A percentile compares a stretch with the other conserved stretches of the same genome.
Evolutionary conservation across 1,284 basidiomycete genomes (phyloP).

Genomic region (Violaceomyces palustris): DNA sequence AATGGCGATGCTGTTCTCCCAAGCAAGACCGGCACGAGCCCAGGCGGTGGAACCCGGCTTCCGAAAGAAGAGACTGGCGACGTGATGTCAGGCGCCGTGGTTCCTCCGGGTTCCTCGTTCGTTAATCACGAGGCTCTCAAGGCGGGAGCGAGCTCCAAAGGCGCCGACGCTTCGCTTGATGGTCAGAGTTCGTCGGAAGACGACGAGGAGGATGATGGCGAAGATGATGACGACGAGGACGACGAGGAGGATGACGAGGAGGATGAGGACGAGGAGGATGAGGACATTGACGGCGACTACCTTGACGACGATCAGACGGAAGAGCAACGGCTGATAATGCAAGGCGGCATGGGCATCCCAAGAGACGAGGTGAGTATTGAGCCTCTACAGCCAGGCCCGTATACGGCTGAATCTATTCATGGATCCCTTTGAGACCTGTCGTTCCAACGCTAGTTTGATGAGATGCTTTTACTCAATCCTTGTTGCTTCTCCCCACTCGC

Average conservation of each 20-base stretch:
- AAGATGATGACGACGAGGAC: conserved; percentile 2
- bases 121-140: conserved; percentile 40
- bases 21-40: too few species aligned
- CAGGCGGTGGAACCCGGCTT: conserved; percentile 46
- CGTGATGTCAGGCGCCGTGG: conserved; percentile 66
- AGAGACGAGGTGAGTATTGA: too few species aligned
- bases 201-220: conserved; percentile 1
- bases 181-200: neutral
- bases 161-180: too few species aligned
- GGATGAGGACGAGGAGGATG: conserved; percentile 51
- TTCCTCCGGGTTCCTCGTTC: conserved; percentile 66
- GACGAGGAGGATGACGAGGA: conserved; percentile 34
- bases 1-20: too few species aligned
- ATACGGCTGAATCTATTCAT: conserved; percentile 44
- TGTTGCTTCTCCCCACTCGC: conserved; percentile 4
- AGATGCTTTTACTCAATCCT: neutral
- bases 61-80: conserved; percentile 61
- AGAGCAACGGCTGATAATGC: conserved; percentile 71
- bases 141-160: too few species aligned
- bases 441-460: too few species aligned
- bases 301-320: conserved; percentile 63
- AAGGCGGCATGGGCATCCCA: conserved; percentile 77
- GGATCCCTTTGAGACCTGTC: too few species aligned
- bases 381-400: too few species aligned
- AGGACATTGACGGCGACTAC: conserved; percentile 55